Evolutionary conservation across 371 early-diverging fungal genomes (phyloP).

Genomic region (Apophysomyces ossiformis): DNA sequence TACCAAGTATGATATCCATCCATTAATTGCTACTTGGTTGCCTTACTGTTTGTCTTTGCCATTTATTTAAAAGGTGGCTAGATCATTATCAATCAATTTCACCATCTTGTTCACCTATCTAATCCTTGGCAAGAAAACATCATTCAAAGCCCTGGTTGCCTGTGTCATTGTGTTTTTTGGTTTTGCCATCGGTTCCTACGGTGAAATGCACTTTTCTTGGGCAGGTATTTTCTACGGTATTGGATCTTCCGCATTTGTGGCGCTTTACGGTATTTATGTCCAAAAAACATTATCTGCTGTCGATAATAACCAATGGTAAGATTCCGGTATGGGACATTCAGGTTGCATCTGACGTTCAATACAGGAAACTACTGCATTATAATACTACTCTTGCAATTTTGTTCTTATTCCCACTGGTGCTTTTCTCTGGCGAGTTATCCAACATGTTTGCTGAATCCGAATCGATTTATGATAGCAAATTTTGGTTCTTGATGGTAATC

Average conservation of each 20-base stretch:
- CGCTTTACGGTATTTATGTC: slow-evolving; percentile 77
- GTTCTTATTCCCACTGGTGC: slow-evolving; percentile 61
- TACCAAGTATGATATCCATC: slow-evolving; percentile 57
- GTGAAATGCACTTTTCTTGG: slow-evolving; percentile 76
- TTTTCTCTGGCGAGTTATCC: slow-evolving; percentile 66
- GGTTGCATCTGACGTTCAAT: not conserved
- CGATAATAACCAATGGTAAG: slow-evolving; percentile 75
- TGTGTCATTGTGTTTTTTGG: slow-evolving; percentile 73
- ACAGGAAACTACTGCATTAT: slow-evolving; percentile 71
- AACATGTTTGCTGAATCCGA: slow-evolving; percentile 49
- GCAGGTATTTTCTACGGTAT: slow-evolving; percentile 72
- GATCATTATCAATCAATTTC: slow-evolving; percentile 75
- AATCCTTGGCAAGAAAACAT: slow-evolving; percentile 65
- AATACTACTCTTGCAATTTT: slow-evolving; percentile 72
- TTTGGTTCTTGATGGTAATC: slow-evolving; percentile 72
- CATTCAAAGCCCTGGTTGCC: slow-evolving; percentile 58
- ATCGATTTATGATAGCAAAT: slow-evolving; percentile 57
- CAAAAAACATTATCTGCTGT: slow-evolving; percentile 71
- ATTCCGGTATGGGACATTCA: not conserved
- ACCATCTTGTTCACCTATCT: slow-evolving; percentile 72
- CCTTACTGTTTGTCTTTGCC: not conserved
- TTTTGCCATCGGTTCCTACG: slow-evolving; percentile 73
- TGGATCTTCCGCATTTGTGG: slow-evolving; percentile 72
- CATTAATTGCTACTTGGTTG: no score
- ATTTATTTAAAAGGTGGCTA: slow-evolving; percentile 53